Evolutionary conservation across 1,284 basidiomycete genomes (phyloP), one percentile per base, ranked within the genome.

Genomic region (Mycosarcoma maydis): DNA sequence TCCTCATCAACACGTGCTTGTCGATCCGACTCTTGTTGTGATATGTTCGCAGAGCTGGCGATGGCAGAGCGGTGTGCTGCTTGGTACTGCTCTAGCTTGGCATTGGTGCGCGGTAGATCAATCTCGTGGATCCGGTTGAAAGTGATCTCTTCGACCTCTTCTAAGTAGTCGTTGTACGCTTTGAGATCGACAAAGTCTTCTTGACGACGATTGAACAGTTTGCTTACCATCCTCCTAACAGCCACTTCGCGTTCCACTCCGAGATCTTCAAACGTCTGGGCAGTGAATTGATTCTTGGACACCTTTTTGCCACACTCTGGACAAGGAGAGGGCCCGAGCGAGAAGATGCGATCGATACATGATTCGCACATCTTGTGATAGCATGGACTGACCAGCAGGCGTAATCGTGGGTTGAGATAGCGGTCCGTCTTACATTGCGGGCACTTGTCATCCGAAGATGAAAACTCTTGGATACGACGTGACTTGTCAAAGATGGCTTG

Each of bases 381-480:
- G 83, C 96, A 99, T 88, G 77, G 80, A 78, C 93, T 94, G 64
- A 99, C 94, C 54, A 98, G 87, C 41, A 99, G 85, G 37, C 95
- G 89, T 23, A 99, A 85, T 76, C 94, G 93, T 14, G 94, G 93
- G 78, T 98, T 97, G 64, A 98, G 85, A 82, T 96, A 98, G 55
- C 96, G 86, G 81, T 98, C 96, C 32, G 92, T 95, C 83, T 94
- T 93, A 86, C 96, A 98, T 8, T 97, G 90, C 1, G 96, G 95
- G 84, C 96, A 99, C 80, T 92, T 89, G 83, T 99, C 96, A 23
- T 80, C 78, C 6, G 70, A 48, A 1, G 79, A 77, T 26, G 72
- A 72, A 46, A 72, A 78, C 55, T 78, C 76, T 37, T 58, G 46
- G 33, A 78, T 75, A 10, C 74, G 45, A 4, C 76, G 70, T 32